These are phyloP conservation scores for Alternaria brassicae DNA, from an alignment of 2,329 filamentous ascomycete genomes.

Conservation along the genomic window DNA sequence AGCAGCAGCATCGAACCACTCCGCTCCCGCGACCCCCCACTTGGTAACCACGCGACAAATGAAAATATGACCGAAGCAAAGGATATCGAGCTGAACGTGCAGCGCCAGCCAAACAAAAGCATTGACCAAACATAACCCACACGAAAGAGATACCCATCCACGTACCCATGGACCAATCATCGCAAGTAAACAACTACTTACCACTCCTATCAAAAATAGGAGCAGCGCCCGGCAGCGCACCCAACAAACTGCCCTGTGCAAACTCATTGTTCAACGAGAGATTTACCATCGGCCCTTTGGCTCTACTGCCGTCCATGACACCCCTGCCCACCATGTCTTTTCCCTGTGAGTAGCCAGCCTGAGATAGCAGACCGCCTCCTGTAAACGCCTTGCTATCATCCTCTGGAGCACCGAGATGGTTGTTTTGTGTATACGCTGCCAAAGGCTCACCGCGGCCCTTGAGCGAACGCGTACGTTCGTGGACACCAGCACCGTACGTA, in stretches of 20 bases:
- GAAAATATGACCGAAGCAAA: not conserved
- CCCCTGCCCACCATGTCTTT: slow-evolving; percentile 51
- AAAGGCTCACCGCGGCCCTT: slow-evolving; percentile 46
- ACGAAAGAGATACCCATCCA: not conserved
- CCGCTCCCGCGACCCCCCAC: not conserved
- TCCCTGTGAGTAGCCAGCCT: slow-evolving; percentile 51
- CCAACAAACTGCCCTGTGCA: slow-evolving; percentile 57
- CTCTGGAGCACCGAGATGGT: slow-evolving; percentile 38
- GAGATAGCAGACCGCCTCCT: slow-evolving; percentile 54
- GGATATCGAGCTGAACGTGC: slow-evolving; percentile 2
- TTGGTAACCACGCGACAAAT: not conserved
- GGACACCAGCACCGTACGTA: slow-evolving; percentile 36
- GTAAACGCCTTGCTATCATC: slow-evolving; percentile 53
- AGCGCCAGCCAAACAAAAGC: not conserved
- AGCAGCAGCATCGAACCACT: not conserved
- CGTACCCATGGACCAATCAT: not conserved
- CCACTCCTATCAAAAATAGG: slow-evolving; percentile 51
- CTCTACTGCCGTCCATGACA: slow-evolving; percentile 55
- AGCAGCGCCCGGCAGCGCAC: slow-evolving; percentile 48
- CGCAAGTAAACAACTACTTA: slow-evolving; percentile 18
- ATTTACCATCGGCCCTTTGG: slow-evolving; percentile 56
- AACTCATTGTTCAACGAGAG: slow-evolving; percentile 53
- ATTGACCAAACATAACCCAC: not conserved
- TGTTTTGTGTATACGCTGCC: slow-evolving; percentile 45
- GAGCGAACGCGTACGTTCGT: slow-evolving; percentile 45